These are phyloP conservation scores for Zelonia costaricensis DNA, from an alignment of 208 protist species.

Conservation along the genomic window DNA sequence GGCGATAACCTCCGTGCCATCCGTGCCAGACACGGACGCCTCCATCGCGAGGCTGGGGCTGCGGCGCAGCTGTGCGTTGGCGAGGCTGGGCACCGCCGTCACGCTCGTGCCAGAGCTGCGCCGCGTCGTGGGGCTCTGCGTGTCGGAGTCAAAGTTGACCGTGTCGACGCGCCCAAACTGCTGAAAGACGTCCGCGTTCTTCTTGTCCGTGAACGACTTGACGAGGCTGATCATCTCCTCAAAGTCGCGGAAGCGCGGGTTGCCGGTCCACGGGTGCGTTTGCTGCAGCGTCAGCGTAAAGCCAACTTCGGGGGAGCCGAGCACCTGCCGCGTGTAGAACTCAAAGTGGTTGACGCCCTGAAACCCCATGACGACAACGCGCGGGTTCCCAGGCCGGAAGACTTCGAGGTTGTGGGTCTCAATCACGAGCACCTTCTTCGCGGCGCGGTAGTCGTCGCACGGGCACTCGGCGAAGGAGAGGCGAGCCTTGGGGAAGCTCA, in stretches of 20 bases:
- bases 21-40: too few relatives aligned
- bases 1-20: too few relatives aligned
- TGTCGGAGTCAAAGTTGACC: slow-evolving; percentile 10
- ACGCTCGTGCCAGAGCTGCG: slow-evolving; percentile 4
- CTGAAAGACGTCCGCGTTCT: slow-evolving; percentile 72
- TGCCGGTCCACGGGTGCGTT: slow-evolving; percentile 88
- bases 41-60: too few relatives aligned
- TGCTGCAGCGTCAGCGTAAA: slow-evolving; percentile 77
- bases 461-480: slow-evolving; percentile 82
- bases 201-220: slow-evolving; percentile 79
- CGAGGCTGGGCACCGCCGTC: slow-evolving; percentile 1
- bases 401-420: slow-evolving; percentile 78
- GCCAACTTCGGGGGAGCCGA: slow-evolving; percentile 58
- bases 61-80: too few relatives aligned
- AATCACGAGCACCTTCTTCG: slow-evolving; percentile 74
- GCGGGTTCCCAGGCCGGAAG: slow-evolving; percentile 54
- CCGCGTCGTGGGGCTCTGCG: slow-evolving; percentile 3
- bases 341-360: slow-evolving; percentile 73
- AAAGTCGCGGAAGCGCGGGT: slow-evolving; percentile 87
- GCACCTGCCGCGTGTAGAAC: slow-evolving; percentile 77
- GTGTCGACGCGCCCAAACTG: slow-evolving; percentile 54
- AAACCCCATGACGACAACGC: slow-evolving; percentile 79
- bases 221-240: slow-evolving; percentile 80
- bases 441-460: slow-evolving; percentile 50
- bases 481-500: slow-evolving; percentile 46